These are phyloP conservation scores for Stemphylium lycopersici DNA, from an alignment of 2,329 filamentous ascomycete species.

Conservation along the genomic window DNA sequence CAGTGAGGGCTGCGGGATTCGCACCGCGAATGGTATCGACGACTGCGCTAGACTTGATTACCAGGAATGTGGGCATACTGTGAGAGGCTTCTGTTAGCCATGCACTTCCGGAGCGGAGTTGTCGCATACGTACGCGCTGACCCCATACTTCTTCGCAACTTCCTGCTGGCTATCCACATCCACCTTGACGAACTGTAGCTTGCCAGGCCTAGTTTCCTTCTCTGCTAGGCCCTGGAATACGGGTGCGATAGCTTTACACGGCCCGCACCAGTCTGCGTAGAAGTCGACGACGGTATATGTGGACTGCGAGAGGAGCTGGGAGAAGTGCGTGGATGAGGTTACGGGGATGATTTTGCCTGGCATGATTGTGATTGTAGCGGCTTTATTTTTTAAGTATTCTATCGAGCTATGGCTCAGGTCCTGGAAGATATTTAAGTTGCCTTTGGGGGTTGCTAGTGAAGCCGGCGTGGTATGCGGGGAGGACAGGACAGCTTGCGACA, in stretches of 20 bases:
- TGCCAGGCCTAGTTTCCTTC: constrained; percentile 54
- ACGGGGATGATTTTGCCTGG: constrained; percentile 42
- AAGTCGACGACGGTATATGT: constrained; percentile 58
- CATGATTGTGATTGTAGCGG: constrained; percentile 24
- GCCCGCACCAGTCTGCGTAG: constrained; percentile 64
- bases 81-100: constrained; percentile 1
- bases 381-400: neutral
- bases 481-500: constrained; percentile 13
- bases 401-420: neutral
- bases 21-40: constrained; percentile 57
- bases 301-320: constrained; percentile 41
- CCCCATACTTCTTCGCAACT: constrained; percentile 57
- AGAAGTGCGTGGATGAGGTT: constrained; percentile 44
- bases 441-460: neutral
- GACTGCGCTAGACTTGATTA: constrained; percentile 53
- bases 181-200: constrained; percentile 60
- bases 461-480: constrained; percentile 10
- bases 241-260: constrained; percentile 62
- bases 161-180: constrained; percentile 61
- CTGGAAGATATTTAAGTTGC: neutral
- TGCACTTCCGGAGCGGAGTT: neutral
- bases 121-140: constrained; percentile 51
- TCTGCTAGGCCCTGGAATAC: constrained; percentile 58
- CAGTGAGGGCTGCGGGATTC: constrained; percentile 56
- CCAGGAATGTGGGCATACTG: constrained; percentile 58